Evolutionary conservation across 192 early-diverging fungal species (phyloP).

Genomic region (Spinellus fusiger): DNA sequence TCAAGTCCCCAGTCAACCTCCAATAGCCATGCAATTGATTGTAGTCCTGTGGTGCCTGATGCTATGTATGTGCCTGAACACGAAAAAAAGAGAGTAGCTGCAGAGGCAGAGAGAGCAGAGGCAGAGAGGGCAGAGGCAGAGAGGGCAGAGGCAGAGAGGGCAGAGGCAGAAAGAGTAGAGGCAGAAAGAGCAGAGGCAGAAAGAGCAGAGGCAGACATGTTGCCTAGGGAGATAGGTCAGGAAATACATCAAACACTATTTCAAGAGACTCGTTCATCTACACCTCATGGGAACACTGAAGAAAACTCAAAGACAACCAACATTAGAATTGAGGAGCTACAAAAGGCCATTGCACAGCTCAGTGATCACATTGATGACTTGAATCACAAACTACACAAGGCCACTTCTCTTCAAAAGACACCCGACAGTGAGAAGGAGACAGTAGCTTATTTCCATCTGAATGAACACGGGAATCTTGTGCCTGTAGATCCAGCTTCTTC

Average conservation of each 20-base stretch:
- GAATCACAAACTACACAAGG: background rate
- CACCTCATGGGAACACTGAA: too few species aligned
- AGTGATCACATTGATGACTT: conserved; percentile 7
- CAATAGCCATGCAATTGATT: conserved; percentile 51
- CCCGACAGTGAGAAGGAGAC: background rate
- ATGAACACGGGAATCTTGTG: conserved; percentile 9
- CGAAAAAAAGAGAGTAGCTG: too few species aligned
- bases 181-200: background rate
- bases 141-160: background rate
- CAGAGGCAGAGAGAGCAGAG: background rate
- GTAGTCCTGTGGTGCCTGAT: conserved; percentile 58
- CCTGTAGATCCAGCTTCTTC: background rate
- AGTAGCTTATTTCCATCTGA: background rate
- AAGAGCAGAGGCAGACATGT: background rate
- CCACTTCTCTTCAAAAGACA: background rate
- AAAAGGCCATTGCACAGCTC: conserved; percentile 3
- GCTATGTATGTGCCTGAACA: conserved; percentile 5
- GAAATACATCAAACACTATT: too few species aligned
- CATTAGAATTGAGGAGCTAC: too few species aligned
- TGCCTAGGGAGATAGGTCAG: too few species aligned
- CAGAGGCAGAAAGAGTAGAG: background rate
- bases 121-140: background rate
- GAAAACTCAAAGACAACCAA: too few species aligned
- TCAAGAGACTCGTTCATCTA: too few species aligned
- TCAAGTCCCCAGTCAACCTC: conserved; percentile 39